phyloP scores from a whole-genome alignment of 768 basidiomycete species.

The Tulasnella sp. region DNA sequence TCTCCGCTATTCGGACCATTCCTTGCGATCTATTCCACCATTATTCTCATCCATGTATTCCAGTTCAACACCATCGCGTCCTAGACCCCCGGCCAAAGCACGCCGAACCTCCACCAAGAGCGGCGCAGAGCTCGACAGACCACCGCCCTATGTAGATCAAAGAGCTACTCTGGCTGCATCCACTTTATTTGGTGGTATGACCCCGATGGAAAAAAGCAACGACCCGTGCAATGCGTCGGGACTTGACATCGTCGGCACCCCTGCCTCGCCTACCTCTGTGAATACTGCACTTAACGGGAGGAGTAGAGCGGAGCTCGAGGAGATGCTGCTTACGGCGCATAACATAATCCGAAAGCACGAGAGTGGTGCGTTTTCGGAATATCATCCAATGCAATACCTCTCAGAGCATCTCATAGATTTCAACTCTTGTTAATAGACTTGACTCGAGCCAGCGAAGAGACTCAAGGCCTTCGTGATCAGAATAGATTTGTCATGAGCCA shows the following conservation, averaged over 20 bases:
- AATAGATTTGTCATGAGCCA: constrained; percentile 56
- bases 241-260: neutral
- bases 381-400: neutral
- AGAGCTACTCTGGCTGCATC: constrained; percentile 21
- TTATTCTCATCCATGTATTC: too few species aligned
- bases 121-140: constrained; percentile 19
- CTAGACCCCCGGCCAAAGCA: constrained; percentile 57
- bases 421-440: constrained; percentile 7
- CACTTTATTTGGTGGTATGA: neutral
- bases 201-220: neutral
- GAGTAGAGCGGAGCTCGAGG: constrained; percentile 63
- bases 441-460: constrained; percentile 3
- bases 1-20: neutral
- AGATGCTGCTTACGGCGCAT: constrained; percentile 60
- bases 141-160: constrained; percentile 47
- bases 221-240: neutral
- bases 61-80: constrained; percentile 34
- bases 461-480: constrained; percentile 27
- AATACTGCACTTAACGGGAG: constrained; percentile 30
- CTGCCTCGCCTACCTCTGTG: constrained; percentile 7
- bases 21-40: too few species aligned
- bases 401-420: neutral
- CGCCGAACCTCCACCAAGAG: constrained; percentile 35
- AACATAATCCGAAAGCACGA: constrained; percentile 66
- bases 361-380: constrained; percentile 49